phyloP scores from a whole-genome alignment of 2,329 filamentous ascomycete species.

The Pseudocercospora vitis region DNA sequence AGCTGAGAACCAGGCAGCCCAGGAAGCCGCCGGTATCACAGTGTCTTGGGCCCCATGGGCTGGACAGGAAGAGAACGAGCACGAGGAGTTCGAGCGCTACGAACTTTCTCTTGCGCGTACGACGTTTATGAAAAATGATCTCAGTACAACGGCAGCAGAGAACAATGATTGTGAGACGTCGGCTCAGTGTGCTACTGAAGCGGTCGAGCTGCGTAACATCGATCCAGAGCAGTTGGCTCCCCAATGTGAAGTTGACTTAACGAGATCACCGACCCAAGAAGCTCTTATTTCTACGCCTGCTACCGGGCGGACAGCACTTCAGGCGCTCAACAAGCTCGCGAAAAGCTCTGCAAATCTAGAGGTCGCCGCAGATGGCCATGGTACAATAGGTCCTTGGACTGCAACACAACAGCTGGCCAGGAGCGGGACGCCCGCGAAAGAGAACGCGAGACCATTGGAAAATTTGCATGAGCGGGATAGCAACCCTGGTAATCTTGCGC shows the following conservation, averaged over 20 bases:
- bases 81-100: slow-evolving; percentile 6
- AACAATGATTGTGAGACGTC: neutral
- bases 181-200: neutral
- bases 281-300: too few species aligned
- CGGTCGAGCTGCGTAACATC: too few species aligned
- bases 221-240: too few species aligned
- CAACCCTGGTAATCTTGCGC: neutral
- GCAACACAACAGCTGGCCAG: neutral
- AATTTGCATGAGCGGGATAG: neutral
- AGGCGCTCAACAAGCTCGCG: neutral
- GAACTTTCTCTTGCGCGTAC: neutral
- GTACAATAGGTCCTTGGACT: too few species aligned
- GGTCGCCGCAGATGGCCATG: neutral
- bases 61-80: slow-evolving; percentile 7
- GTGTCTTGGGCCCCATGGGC: slow-evolving; percentile 13
- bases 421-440: neutral
- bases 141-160: neutral
- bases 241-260: too few species aligned
- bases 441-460: neutral
- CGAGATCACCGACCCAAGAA: too few species aligned
- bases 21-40: slow-evolving; percentile 15
- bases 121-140: neutral
- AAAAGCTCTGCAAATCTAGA: neutral
- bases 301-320: too few species aligned
- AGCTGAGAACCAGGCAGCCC: slow-evolving; percentile 15